phyloP scores from a whole-genome alignment of 2,329 filamentous ascomycete species.

The Paramyrothecium roridum region DNA sequence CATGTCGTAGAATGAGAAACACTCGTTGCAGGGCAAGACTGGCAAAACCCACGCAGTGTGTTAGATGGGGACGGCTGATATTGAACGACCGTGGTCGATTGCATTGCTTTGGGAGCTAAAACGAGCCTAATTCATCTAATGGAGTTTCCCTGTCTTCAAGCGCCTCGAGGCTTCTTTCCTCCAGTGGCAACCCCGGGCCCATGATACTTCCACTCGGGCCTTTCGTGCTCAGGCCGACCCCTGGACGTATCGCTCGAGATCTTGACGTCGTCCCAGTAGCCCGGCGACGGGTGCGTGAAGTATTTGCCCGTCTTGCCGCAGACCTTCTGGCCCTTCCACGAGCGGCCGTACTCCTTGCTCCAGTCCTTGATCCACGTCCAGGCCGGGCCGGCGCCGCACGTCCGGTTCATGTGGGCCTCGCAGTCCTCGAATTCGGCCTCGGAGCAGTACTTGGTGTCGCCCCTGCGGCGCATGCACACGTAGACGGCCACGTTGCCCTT shows the following conservation, averaged over 20 bases:
- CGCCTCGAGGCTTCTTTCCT: constrained; percentile 11
- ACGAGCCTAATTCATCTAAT: no score
- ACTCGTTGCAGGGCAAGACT: constrained; percentile 84
- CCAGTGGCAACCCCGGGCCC: background rate
- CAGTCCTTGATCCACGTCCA: constrained; percentile 2
- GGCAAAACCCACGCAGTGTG: constrained; percentile 90
- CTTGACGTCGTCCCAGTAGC: constrained; percentile 8
- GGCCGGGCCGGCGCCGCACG: constrained; percentile 4
- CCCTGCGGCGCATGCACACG: constrained; percentile 3
- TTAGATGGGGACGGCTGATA: constrained; percentile 39
- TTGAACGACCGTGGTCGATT: background rate
- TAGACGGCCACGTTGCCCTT: constrained; percentile 7
- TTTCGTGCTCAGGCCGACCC: background rate
- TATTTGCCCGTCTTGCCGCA: constrained; percentile 1
- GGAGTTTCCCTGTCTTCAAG: constrained; percentile 2
- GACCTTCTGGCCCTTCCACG: constrained; percentile 3
- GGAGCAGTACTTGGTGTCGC: background rate
- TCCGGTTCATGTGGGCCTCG: constrained; percentile 6
- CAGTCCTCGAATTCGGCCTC: constrained; percentile 6
- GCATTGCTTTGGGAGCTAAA: no score
- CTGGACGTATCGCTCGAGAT: background rate
- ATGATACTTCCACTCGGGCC: background rate
- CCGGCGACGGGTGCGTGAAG: constrained; percentile 1
- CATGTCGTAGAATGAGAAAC: constrained; percentile 62
- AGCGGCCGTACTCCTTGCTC: constrained; percentile 7